Evolutionary conservation across 176 grass and related monocot species (phyloP).

Genomic region (Pontederia paniculata): DNA sequence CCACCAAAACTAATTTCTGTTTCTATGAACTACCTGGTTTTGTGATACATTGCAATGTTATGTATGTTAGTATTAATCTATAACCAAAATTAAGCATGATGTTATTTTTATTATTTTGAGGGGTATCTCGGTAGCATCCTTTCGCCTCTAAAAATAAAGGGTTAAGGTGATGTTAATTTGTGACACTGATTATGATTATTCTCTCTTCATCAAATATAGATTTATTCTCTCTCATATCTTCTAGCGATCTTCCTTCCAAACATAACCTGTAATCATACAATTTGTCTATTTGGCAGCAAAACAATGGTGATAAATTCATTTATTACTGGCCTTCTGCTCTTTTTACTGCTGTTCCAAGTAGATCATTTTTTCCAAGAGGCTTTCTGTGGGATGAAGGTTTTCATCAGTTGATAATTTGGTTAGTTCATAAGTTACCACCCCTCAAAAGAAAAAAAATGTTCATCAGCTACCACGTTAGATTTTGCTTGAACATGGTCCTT

Average conservation of each 20-base stretch:
- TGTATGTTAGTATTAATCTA: no score
- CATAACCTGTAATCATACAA: background rate
- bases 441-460: background rate
- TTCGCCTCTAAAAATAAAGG: no score
- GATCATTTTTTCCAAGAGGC: conserved; percentile 91
- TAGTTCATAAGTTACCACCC: conserved; percentile 17
- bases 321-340: conserved; percentile 81
- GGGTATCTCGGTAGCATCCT: no score
- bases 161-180: no score
- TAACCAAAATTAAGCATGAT: no score
- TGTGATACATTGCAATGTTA: no score
- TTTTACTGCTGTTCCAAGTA: conserved; percentile 92
- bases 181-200: no score
- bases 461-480: conserved; percentile 2
- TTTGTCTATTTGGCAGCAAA: conserved; percentile 54
- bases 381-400: conserved; percentile 98
- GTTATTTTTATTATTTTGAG: no score
- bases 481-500: conserved; percentile 1
- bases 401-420: conserved; percentile 88
- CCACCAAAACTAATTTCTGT: no score
- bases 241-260: conserved; percentile 10
- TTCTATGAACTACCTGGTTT: no score
- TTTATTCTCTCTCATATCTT: background rate
- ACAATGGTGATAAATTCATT: conserved; percentile 79
- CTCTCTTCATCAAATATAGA: no score